These are phyloP conservation scores for Lunasporangiospora selenospora DNA, from an alignment of 192 early-diverging fungal species.

Conservation along the genomic window DNA sequence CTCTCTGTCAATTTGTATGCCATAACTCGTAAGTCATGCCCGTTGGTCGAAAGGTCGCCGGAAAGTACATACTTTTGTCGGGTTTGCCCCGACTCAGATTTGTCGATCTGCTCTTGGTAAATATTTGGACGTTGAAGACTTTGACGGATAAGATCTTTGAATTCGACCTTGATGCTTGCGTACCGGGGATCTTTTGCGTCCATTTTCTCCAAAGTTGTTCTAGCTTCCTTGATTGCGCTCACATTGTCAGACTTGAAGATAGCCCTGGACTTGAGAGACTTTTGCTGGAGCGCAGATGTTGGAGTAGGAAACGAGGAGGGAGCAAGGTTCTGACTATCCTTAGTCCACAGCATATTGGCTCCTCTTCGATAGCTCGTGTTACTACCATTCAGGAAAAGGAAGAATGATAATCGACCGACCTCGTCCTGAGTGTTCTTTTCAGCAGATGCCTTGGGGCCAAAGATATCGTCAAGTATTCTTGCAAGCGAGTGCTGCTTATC, in stretches of 20 bases:
- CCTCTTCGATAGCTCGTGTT: constrained; percentile 29
- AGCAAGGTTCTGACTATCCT: not conserved
- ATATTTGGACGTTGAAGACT: constrained; percentile 12
- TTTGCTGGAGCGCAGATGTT: constrained; percentile 11
- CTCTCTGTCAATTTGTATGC: constrained; percentile 16
- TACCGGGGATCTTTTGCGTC: constrained; percentile 17
- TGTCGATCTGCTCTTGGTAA: constrained; percentile 23
- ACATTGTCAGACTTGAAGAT: constrained; percentile 4
- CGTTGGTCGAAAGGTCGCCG: constrained; percentile 24
- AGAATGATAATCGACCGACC: constrained; percentile 21
- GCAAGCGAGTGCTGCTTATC: constrained; percentile 16
- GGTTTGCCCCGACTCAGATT: constrained; percentile 10
- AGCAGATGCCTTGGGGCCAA: constrained; percentile 17
- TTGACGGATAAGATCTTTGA: constrained; percentile 18
- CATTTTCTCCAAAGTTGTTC: constrained; percentile 10
- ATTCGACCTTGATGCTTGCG: constrained; percentile 1
- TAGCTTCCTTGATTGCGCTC: constrained; percentile 20
- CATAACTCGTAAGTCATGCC: constrained; percentile 19
- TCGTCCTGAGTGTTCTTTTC: constrained; percentile 22
- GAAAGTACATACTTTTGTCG: constrained; percentile 16
- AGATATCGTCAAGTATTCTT: constrained; percentile 13
- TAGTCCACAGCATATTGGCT: constrained; percentile 10
- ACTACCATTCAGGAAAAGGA: constrained; percentile 20
- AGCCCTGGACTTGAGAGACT: constrained; percentile 4
- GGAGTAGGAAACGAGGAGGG: constrained; percentile 2